Evolutionary conservation across 768 basidiomycete species (phyloP).

Genomic region (Amanita pseudoporphyria): DNA sequence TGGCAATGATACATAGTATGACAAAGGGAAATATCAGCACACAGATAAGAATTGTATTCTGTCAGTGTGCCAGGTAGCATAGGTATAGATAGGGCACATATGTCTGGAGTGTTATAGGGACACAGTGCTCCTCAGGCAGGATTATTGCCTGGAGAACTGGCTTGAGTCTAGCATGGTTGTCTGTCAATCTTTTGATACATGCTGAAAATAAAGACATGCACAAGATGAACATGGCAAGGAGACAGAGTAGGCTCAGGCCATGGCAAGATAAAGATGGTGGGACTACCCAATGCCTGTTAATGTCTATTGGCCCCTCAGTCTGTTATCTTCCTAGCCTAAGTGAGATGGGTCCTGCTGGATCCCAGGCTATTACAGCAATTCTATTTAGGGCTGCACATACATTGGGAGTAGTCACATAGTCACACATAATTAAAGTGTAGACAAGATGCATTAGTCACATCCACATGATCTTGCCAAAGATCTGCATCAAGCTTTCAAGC

Average conservation of each 20-base stretch:
- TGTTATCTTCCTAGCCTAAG: no score
- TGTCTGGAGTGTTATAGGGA: conserved; percentile 35
- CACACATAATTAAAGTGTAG: no score
- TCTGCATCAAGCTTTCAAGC: no score
- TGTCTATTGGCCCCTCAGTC: no score
- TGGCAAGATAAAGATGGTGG: no score
- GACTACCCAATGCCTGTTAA: no score
- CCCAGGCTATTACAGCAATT: conserved; percentile 47
- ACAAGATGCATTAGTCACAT: no score
- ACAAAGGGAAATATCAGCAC: conserved; percentile 52
- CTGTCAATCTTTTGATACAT: neutral
- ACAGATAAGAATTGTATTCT: conserved; percentile 53
- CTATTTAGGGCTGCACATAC: no score
- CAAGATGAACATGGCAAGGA: neutral
- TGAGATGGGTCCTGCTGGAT: no score
- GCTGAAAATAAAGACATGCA: neutral
- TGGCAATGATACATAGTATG: conserved; percentile 36
- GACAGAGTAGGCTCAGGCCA: neutral
- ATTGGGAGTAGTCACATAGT: no score
- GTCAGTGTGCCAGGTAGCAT: conserved; percentile 62
- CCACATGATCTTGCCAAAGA: no score
- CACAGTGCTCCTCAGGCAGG: conserved; percentile 39
- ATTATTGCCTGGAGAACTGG: conserved; percentile 28
- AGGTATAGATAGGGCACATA: conserved; percentile 53
- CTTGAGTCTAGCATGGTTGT: neutral